Base-by-base conservation (phyloP, 2,329 filamentous ascomycete species). In the Aspergillus fumigatiaffinis region DNA sequence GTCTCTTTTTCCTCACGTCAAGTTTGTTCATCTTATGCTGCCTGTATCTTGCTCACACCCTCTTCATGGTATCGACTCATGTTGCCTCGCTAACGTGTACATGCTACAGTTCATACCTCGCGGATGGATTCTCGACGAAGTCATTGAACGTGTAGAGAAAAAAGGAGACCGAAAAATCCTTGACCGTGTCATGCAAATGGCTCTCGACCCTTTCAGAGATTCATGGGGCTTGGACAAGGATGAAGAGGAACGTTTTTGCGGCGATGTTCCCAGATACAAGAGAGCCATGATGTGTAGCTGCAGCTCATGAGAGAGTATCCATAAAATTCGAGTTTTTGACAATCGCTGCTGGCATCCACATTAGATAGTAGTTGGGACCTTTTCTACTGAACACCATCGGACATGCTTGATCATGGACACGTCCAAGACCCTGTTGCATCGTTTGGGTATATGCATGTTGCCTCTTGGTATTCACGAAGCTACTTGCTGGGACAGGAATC, bases 231-330 rank as follows among this genome's bases (percentile, higher is more conserved):
- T 79, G 56, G 79, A 94, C 62, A 78, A 77, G 53, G 84, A 86
- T 17, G 90, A 96, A 70, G 93, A 96, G 73, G 81, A 87, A 65
- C 81, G 92, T 61, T 96, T 91, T 80, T 91, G 87, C 65, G 88
- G 90, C 2, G 92, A 97, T 75, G 91, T 96, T 54, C 93, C 93
- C 0, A 86, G 83, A 70, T 81, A 81, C 49, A 86, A 87, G 74
- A 84, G 91, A 64, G 90, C 89, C 35, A 86, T 96, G 84, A 93
- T 97, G 79, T 97, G 94, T 73, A 96, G 91, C 71, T 99, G 94
- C 76, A 96, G 91, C 72, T 97, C 93, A 25, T 96, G 57, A 66
- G 28, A 29, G 32, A 6, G 10, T 23, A 21, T 21, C 44, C 12
- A 26, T 47, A 7, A 7, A 14, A 7, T 21, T 14, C 10, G 7